Percentiles rank a stretch among this genome's conserved stretches.
Evolutionary conservation across 2,329 filamentous ascomycete genomes (phyloP).

Genomic region (Teratosphaeria pseudoeucalypti): DNA sequence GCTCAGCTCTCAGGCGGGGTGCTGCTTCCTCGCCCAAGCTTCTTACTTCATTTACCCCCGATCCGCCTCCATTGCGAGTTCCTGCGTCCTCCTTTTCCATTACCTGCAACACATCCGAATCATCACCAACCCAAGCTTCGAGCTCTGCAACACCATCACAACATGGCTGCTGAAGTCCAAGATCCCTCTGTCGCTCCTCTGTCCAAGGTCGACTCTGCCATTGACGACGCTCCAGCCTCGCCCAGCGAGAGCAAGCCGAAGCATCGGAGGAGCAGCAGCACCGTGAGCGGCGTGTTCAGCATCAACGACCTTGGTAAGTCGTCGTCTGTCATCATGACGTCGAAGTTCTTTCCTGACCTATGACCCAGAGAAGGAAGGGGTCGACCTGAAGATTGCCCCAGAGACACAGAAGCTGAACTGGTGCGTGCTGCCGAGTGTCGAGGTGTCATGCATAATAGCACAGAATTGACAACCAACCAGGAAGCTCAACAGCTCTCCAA

Average conservation of each 20-base stretch:
- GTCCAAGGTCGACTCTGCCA: constrained; percentile 83
- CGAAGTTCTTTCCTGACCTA: background rate
- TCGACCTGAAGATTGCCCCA: constrained; percentile 60
- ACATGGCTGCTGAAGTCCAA: constrained; percentile 43
- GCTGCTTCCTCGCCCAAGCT: background rate
- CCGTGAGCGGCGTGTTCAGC: constrained; percentile 63
- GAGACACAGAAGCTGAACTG: constrained; percentile 85
- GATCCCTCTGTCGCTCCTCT: constrained; percentile 41
- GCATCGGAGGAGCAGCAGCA: constrained; percentile 59
- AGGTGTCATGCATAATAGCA: background rate
- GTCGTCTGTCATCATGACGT: background rate
- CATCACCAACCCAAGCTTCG: constrained; percentile 3
- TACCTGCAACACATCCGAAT: background rate
- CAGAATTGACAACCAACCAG: constrained; percentile 35
- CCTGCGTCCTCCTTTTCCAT: background rate
- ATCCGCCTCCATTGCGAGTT: background rate
- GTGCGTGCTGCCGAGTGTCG: constrained; percentile 41
- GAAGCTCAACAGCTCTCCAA: constrained; percentile 86
- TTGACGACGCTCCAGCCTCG: constrained; percentile 60
- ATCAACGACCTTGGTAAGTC: constrained; percentile 74
- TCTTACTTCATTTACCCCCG: background rate
- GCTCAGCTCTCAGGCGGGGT: background rate
- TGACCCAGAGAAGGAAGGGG: constrained; percentile 58
- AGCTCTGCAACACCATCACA: constrained; percentile 4
- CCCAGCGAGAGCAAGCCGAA: constrained; percentile 52